Base-by-base conservation (phyloP, 176 grass and related monocot species). In the Aegilops longissima region DNA sequence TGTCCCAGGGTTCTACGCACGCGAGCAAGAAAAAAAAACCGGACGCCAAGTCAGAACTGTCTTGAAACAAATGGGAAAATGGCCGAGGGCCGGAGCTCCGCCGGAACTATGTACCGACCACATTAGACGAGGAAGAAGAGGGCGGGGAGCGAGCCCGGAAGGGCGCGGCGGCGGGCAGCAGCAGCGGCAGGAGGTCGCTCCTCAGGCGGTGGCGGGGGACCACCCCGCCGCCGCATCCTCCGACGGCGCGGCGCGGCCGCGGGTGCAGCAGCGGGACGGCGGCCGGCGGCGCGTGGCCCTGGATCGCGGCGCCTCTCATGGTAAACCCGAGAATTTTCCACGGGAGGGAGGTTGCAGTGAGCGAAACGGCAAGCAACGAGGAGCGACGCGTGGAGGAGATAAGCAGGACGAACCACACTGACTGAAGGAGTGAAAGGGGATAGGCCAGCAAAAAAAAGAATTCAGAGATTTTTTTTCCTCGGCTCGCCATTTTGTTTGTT, bases 61-160 rank as follows among this genome's bases (percentile, higher is more conserved):
- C 1, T 14, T 17, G 5, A 73, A 4, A 34, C 12, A 23, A 73
- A 39, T 72, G 4, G 10, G 30, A 33, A 21, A 59, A 59, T 59
- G 36, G 3, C 16, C n/a, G n/a, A 40, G 25, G 30, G 18, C 18
- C 25, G 21, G 31, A 24, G 12, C 40, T 75, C 8, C 18, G 3
- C 14, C 73, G 0, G 45, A 0, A 52, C 7, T 6, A 49, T 49
- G 1, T 49, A 54, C 73, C 2, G 2, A 85, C 82, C 86, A 91
- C 90, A 77, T 91, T 88, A 40, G 86, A 85, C 5, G 89, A 91
- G 4, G 89, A 84, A 31, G 85, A 89, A 16, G 87, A 63, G 9
- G 88, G 61, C 31, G 66, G 82, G 34, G 86, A 70, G 16, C 76
- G 85, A 70, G 90, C 86, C 20, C 86, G 86, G 77, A n/a, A 77